phyloP scores from a whole-genome alignment of 73 alveolate species.

The Tetrahymena malaccensis region DNA sequence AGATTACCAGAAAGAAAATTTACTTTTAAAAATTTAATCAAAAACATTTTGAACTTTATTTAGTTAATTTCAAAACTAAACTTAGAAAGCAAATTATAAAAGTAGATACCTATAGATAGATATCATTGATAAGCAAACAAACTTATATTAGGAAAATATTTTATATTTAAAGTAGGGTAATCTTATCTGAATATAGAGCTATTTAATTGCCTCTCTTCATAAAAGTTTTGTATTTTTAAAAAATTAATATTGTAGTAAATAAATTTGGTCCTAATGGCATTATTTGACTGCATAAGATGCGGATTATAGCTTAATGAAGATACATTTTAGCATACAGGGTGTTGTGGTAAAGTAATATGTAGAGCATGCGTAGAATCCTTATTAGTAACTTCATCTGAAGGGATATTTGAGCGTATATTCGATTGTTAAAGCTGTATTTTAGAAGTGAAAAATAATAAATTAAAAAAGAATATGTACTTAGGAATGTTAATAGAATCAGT shows the following conservation, averaged over 20 bases:
- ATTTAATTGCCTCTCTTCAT: neutral
- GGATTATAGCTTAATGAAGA: neutral
- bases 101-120: neutral
- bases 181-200: neutral
- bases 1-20: neutral
- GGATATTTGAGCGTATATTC: neutral
- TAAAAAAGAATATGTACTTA: neutral
- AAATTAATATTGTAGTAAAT: too few relatives aligned
- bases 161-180: neutral
- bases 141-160: neutral
- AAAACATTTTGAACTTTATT: neutral
- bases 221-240: too few relatives aligned
- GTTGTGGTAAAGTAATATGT: neutral
- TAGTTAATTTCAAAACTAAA: neutral
- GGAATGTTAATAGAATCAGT: neutral
- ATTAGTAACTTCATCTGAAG: neutral
- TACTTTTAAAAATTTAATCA: neutral
- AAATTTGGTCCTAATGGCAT: neutral
- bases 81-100: neutral
- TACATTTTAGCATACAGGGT: neutral
- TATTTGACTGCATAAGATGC: neutral
- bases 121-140: neutral
- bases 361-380: neutral
- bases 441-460: neutral
- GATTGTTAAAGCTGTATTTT: neutral